Evolutionary conservation across 1,139 yeast species (phyloP).

Genomic region (Ogataea hybrid): DNA sequence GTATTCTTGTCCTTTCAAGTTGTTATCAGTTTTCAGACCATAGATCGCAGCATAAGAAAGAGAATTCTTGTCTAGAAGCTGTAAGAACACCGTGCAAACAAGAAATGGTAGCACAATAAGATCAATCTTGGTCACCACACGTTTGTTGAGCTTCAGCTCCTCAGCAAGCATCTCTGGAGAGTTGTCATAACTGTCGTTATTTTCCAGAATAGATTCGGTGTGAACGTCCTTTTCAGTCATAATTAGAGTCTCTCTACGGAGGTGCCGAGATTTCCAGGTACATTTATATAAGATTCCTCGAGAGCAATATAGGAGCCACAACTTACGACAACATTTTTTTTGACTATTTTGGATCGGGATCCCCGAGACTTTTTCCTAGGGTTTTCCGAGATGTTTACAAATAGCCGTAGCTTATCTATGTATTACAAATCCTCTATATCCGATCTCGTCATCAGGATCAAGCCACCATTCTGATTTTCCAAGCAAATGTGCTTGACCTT

Average conservation of each 20-base stretch:
- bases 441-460: constrained; percentile 24
- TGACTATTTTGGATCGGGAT: not conserved
- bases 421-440: constrained; percentile 22
- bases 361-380: too few species aligned
- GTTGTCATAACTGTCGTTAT: constrained; percentile 2
- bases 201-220: not conserved
- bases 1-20: constrained; percentile 23
- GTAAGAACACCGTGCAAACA: constrained; percentile 15
- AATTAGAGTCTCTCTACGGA: not conserved
- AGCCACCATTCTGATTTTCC: constrained; percentile 28
- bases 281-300: not conserved
- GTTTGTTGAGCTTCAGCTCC: constrained; percentile 15
- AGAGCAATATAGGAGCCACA: not conserved
- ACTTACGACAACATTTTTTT: not conserved
- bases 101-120: constrained; percentile 17
- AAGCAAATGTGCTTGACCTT: constrained; percentile 25
- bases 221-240: not conserved
- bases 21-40: constrained; percentile 20
- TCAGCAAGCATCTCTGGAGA: constrained; percentile 12
- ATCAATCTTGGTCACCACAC: constrained; percentile 18
- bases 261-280: too few species aligned
- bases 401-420: constrained; percentile 5
- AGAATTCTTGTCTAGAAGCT: constrained; percentile 23
- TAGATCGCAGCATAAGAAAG: constrained; percentile 24
- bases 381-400: too few species aligned